phyloP scores from a whole-genome alignment of 2,329 filamentous ascomycete species.

The Alternaria dauci region DNA sequence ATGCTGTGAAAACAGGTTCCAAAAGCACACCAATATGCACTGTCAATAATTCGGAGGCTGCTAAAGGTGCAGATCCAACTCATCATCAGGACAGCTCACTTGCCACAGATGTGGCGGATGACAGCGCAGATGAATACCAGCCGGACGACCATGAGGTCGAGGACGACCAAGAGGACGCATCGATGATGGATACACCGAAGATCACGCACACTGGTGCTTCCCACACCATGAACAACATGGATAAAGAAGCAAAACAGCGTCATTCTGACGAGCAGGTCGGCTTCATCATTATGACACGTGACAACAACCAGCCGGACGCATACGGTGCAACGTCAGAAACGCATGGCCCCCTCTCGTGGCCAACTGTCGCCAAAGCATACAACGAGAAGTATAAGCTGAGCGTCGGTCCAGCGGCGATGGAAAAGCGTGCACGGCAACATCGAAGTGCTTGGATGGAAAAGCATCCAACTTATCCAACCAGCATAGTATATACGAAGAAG shows the following conservation, averaged over 20 bases:
- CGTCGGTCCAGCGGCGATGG: conserved; percentile 15
- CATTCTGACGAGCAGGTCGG: conserved; percentile 14
- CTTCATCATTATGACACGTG: conserved; percentile 23
- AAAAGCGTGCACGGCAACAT: conserved; percentile 21
- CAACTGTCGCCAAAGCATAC: conserved; percentile 16
- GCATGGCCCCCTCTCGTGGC: conserved; percentile 10
- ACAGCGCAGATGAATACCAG: conserved; percentile 1
- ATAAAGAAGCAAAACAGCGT: conserved; percentile 1
- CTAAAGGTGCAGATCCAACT: background rate
- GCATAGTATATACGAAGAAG: conserved; percentile 18
- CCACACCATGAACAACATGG: background rate
- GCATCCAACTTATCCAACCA: conserved; percentile 13
- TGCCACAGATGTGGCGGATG: background rate
- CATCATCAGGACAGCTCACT: background rate
- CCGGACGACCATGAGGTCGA: background rate
- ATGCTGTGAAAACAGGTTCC: background rate
- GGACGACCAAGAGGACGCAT: background rate
- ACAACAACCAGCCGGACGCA: conserved; percentile 22
- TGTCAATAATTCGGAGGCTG: background rate
- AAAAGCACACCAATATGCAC: background rate
- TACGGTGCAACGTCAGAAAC: conserved; percentile 19
- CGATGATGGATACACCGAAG: too few relatives aligned
- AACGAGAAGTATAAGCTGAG: conserved; percentile 14
- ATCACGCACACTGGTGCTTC: background rate
- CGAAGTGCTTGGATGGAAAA: conserved; percentile 10